Evolutionary conservation across 2,329 filamentous ascomycete genomes (phyloP), one percentile per base, ranked within the genome.

Genomic region (Aspergillus texensis): DNA sequence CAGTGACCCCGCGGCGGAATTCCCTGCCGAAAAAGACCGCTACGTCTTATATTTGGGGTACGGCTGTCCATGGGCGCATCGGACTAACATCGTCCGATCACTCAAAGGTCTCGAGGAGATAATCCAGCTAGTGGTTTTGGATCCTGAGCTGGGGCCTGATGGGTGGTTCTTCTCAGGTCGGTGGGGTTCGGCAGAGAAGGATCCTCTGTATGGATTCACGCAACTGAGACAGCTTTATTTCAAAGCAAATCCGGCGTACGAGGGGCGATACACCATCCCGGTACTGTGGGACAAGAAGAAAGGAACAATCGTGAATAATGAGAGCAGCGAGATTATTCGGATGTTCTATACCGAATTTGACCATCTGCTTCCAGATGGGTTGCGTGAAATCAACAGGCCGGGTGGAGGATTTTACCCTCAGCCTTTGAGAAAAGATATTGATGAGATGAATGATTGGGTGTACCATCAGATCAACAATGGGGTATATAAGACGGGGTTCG

Each of bases 291-390:
- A 96, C 79, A 92, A 88, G 80, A 88, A 90, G 81, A 80, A 82
- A 60, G 85, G 88, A 72, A 86, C 83, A 10, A 94, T 96, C 71
- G 92, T 96, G 67, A 94, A 86, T 84, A 96, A 96, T 70, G 93
- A 96, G 83, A 93, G 90, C 76, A 90, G 88, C 69, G 93, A 96
- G 81, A 95, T 96, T 75, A 87, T 96, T 71, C 87, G 93, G 69
- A 95, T 96, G 90, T 81, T 96, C 60, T 90, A 90, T 71, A 83
- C 82, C 24, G 90, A 86, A 74, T 97, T 97, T 72, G 88, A 97
- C 72, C 83, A 85, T 57, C 75, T 91, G 34, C 74, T 92, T 28
- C 84, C 84, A 0, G 80, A 84, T 2, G 75, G 87, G 68, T 81
- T 85, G 70, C 85, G 85, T 61, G 88, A 90, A 67, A 72, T 50